These are phyloP conservation scores for Loxodes magnus DNA, from an alignment of 73 alveolate genomes.

Conservation along the genomic window DNA sequence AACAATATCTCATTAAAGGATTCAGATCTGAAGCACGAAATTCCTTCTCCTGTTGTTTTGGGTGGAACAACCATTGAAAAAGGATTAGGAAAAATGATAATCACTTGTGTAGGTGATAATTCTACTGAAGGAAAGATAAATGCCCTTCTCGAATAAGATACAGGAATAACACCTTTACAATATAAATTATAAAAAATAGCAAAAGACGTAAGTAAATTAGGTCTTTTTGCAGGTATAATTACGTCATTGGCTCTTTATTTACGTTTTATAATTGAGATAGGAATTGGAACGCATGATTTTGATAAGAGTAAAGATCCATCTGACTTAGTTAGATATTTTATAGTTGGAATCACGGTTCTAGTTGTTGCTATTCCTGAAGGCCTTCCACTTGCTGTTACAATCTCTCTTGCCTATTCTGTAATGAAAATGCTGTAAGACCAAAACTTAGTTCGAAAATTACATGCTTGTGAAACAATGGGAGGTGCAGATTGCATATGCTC, in stretches of 20 bases:
- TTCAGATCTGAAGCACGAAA: too few species aligned
- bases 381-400: conserved; percentile 94
- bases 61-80: conserved; percentile 40
- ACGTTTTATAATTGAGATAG: conserved; percentile 57
- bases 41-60: conserved; percentile 58
- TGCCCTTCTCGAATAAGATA: conserved; percentile 29
- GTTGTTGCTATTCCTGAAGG: conserved; percentile 99
- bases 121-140: conserved; percentile 26
- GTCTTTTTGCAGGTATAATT: conserved; percentile 68
- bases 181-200: conserved; percentile 85
- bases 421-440: conserved; percentile 65
- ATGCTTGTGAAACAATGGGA: conserved; percentile 93
- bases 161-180: conserved; percentile 78
- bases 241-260: conserved; percentile 58
- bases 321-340: conserved; percentile 53
- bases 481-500: conserved; percentile 78
- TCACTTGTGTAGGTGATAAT: conserved; percentile 9
- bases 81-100: conserved; percentile 14
- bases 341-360: conserved; percentile 68
- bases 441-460: conserved; percentile 65
- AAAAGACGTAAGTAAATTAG: conserved; percentile 79
- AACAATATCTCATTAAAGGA: too few species aligned
- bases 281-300: conserved; percentile 1
- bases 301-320: conserved; percentile 9
- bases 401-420: conserved; percentile 72